Evolutionary conservation across 1,284 basidiomycete species (phyloP).

Genomic region (Spongispora temasekensis): DNA sequence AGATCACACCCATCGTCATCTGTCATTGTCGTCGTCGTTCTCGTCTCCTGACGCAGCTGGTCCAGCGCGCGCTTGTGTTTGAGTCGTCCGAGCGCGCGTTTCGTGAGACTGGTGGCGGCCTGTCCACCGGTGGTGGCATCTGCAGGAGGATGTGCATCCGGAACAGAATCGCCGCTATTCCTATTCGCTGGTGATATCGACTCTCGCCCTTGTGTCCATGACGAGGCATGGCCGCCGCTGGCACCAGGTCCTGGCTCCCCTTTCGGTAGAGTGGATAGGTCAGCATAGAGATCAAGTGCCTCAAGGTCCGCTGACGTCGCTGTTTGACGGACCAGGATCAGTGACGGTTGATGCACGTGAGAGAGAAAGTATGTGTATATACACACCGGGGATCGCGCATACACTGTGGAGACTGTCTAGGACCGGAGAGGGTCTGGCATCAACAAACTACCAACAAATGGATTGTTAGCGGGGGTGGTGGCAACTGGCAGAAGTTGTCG

Average conservation of each 20-base stretch:
- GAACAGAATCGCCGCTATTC: neutral
- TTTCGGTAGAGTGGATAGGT: slow-evolving; percentile 65
- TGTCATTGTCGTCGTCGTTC: neutral
- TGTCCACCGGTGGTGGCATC: slow-evolving; percentile 7
- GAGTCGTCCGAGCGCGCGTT: slow-evolving; percentile 51
- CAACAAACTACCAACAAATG: slow-evolving; percentile 16
- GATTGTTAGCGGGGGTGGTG: neutral
- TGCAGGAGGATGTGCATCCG: slow-evolving; percentile 16
- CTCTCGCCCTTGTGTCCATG: slow-evolving; percentile 38
- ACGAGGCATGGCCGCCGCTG: too few relatives aligned
- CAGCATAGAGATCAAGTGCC: slow-evolving; percentile 60
- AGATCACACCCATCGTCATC: too few relatives aligned
- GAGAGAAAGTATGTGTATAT: slow-evolving; percentile 32
- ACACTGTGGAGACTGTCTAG: slow-evolving; percentile 35
- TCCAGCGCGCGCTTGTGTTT: slow-evolving; percentile 46
- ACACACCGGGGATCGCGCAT: slow-evolving; percentile 27
- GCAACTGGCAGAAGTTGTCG: neutral
- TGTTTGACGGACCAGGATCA: slow-evolving; percentile 24
- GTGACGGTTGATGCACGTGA: neutral
- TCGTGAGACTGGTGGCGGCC: slow-evolving; percentile 27
- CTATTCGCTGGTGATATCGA: neutral
- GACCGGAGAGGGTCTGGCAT: slow-evolving; percentile 13
- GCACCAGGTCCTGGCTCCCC: slow-evolving; percentile 40
- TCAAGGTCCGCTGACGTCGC: slow-evolving; percentile 52
- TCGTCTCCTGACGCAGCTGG: slow-evolving; percentile 17